phyloP scores from a whole-genome alignment of 192 early-diverging fungal genomes.

The Coemansia sp. region DNA sequence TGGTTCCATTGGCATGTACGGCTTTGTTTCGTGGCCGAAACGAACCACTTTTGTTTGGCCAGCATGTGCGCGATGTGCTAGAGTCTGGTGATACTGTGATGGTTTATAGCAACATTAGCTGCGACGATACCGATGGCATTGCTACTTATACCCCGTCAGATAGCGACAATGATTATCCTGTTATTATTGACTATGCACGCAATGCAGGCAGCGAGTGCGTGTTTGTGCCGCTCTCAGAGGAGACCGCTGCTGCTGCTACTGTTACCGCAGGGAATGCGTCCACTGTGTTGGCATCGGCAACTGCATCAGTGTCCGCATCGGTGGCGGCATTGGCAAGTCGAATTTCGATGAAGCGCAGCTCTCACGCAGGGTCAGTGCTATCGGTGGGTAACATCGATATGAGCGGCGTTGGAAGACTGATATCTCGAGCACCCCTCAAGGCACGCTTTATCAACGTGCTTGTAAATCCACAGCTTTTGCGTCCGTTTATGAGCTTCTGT shows the following conservation, averaged over 20 bases:
- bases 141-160: too few species aligned
- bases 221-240: slow-evolving; percentile 13
- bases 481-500: slow-evolving; percentile 49
- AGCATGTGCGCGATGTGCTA: slow-evolving; percentile 56
- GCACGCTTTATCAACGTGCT: slow-evolving; percentile 54
- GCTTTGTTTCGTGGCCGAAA: slow-evolving; percentile 43
- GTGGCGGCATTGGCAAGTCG: too few species aligned
- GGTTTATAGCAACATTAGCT: slow-evolving; percentile 46
- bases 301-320: too few species aligned
- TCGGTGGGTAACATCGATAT: slow-evolving; percentile 12
- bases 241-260: neutral
- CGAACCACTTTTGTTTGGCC: slow-evolving; percentile 54
- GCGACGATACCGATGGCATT: slow-evolving; percentile 8
- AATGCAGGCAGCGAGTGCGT: slow-evolving; percentile 1
- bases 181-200: slow-evolving; percentile 11
- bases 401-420: slow-evolving; percentile 15
- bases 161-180: slow-evolving; percentile 33
- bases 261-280: neutral
- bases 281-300: neutral
- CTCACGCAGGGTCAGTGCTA: neutral
- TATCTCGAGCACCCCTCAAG: slow-evolving; percentile 43
- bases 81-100: slow-evolving; percentile 54
- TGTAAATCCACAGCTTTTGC: slow-evolving; percentile 24
- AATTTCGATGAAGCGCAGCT: neutral
- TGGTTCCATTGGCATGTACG: slow-evolving; percentile 31